Base-by-base conservation (phyloP, 1,139 yeast genomes). In the Scheffersomyces stambukii region DNA sequence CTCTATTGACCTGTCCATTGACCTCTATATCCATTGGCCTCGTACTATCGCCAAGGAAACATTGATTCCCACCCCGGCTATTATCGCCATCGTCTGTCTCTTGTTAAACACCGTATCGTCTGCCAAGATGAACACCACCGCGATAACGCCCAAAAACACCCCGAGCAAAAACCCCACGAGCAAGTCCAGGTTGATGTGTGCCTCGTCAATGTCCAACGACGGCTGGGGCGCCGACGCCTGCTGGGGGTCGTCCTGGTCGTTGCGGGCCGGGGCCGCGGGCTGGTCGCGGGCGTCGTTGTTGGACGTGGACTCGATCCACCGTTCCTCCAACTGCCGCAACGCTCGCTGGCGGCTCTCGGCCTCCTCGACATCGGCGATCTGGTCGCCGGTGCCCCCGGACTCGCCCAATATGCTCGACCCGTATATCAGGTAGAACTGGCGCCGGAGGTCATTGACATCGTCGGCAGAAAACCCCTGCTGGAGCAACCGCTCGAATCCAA, bases 231-330 rank as follows among this genome's bases (percentile, higher is more conserved):
- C 21, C 18, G 27, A 29, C 21, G 33, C 15, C 22, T 31, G 29
- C 8, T 23, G 30, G 6, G 25, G 27, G 12, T 27, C 33, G 7
- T 25, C 24, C 4, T 29, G 23, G 11, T 8, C 9, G 13, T 25
- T 23, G 18, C 16, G 21, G 21, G 13, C 22, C 15, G 13, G 8
- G 32, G 28, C 13, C 9, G 38, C 23, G 14, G 36, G 30, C 9
- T 28, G 27, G 3, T 28, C 36, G 8, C 32, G 20, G 3, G 45
- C 33, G 13, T 34, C 39, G 5, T 44, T 50, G 30, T 57, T 68
- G 6, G 76, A 86, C 0, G 91, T 81, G 28, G 83, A 78, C 45
- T 88, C 94, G 36, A 88, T 83, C 96, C 96, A 88, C 35, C 88
- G 67, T 43, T 88, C 96, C 49, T 88, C 96, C 39, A 86, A 54